Percentiles rank a stretch among this genome's conserved stretches.
These are phyloP conservation scores for Diplosphaera chodatii DNA, from an alignment of 139 green algal species.

Conservation along the genomic window DNA sequence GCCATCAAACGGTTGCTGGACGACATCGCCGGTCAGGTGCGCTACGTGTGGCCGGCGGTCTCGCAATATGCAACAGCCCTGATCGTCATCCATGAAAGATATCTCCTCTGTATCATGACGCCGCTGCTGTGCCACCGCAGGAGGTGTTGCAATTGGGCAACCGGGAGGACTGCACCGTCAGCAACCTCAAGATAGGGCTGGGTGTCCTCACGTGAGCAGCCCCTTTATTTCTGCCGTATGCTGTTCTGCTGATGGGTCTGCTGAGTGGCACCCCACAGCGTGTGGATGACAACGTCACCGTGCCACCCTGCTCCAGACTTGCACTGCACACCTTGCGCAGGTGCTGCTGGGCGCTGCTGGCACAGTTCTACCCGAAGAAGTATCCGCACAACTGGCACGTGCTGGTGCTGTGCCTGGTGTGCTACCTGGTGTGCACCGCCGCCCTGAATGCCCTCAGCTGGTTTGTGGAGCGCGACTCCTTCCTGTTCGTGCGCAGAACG, in stretches of 20 bases:
- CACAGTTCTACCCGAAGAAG: constrained; percentile 72
- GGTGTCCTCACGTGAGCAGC: constrained; percentile 55
- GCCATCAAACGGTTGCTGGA: constrained; percentile 59
- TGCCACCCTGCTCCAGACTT: too few relatives aligned
- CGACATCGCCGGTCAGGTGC: constrained; percentile 35
- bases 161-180: constrained; percentile 49
- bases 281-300: too few relatives aligned
- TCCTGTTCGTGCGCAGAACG: constrained; percentile 40
- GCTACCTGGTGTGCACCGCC: constrained; percentile 51
- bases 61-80: too few relatives aligned
- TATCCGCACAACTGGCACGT: constrained; percentile 49
- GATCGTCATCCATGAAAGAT: not conserved
- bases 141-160: constrained; percentile 42
- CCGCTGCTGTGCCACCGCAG: too few relatives aligned
- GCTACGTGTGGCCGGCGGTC: too few relatives aligned
- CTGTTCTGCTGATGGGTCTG: too few relatives aligned
- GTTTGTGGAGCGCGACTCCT: constrained; percentile 51
- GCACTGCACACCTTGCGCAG: constrained; percentile 24
- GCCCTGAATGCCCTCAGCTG: constrained; percentile 41
- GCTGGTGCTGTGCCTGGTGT: constrained; percentile 51
- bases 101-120: not conserved
- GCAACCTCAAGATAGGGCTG: constrained; percentile 65
- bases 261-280: too few relatives aligned
- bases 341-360: constrained; percentile 48
- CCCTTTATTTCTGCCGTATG: too few relatives aligned